These are phyloP conservation scores for Thalassiosira hispida DNA, from an alignment of 352 stramenopile species.

Conservation along the genomic window DNA sequence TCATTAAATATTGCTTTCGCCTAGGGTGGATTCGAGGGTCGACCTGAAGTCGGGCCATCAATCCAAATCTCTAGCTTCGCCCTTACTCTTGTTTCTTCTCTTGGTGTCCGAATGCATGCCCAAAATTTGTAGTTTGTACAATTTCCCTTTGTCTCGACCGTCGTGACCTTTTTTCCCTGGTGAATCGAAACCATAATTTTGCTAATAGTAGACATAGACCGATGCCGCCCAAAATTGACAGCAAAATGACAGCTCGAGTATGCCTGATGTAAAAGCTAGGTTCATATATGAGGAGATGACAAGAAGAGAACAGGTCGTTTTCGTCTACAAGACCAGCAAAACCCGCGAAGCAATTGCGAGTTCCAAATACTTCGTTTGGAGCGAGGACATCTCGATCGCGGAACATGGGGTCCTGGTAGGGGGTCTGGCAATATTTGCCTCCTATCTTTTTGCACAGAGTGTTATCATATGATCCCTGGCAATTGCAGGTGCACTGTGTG, in stretches of 20 bases:
- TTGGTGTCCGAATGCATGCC: no score
- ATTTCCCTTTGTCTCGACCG: no score
- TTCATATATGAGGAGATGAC: constrained; percentile 94
- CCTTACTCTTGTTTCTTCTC: no score
- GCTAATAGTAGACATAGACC: constrained; percentile 13
- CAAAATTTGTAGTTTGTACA: no score
- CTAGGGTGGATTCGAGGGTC: no score
- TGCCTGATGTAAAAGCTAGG: constrained; percentile 76
- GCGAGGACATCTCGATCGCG: constrained; percentile 66
- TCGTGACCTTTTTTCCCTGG: background rate
- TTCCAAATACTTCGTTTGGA: constrained; percentile 91
- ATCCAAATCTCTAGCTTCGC: no score
- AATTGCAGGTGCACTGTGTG: constrained; percentile 42
- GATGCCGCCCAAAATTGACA: constrained; percentile 24
- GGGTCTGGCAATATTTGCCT: constrained; percentile 41
- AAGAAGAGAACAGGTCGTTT: constrained; percentile 90
- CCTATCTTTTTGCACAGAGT: constrained; percentile 55
- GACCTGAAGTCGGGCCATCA: no score
- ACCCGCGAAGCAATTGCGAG: constrained; percentile 89
- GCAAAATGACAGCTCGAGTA: constrained; percentile 35
- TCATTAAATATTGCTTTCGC: no score
- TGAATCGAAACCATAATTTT: constrained; percentile 24
- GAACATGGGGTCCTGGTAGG: constrained; percentile 79
- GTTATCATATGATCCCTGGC: constrained; percentile 36
- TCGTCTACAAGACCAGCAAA: constrained; percentile 93